Evolutionary conservation across 768 basidiomycete species (phyloP).

Genomic region (Paxillus rubicundulus): DNA sequence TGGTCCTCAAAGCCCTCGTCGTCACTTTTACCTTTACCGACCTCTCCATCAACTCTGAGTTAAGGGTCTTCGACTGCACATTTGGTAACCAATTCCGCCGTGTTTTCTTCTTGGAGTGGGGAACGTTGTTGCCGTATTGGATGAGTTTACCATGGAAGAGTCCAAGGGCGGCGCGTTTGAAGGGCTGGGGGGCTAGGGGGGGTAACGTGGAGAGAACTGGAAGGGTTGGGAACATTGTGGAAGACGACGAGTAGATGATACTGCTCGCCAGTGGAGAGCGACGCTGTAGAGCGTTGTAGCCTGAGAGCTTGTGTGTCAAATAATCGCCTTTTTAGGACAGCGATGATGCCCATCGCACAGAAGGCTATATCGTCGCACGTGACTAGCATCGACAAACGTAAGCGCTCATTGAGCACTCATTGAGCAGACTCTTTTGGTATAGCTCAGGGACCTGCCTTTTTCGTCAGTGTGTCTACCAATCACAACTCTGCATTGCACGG

Average conservation of each 20-base stretch:
- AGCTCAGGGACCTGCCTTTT: too few relatives aligned
- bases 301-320: too few relatives aligned
- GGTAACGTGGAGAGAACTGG: slow-evolving; percentile 19
- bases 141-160: slow-evolving; percentile 82
- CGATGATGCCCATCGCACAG: too few relatives aligned
- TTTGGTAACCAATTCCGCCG: slow-evolving; percentile 88
- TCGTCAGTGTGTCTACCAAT: too few relatives aligned
- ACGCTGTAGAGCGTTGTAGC: too few relatives aligned
- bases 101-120: slow-evolving; percentile 86
- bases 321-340: too few relatives aligned
- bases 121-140: slow-evolving; percentile 85
- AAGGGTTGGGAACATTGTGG: slow-evolving; percentile 24
- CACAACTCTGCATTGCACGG: too few relatives aligned
- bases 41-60: slow-evolving; percentile 60
- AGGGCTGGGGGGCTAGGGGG: slow-evolving; percentile 54
- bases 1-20: slow-evolving; percentile 72
- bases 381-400: too few relatives aligned
- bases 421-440: too few relatives aligned
- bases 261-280: not conserved
- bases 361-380: too few relatives aligned
- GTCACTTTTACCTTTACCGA: slow-evolving; percentile 69
- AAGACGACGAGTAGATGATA: too few relatives aligned
- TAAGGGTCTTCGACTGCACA: slow-evolving; percentile 72
- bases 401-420: too few relatives aligned
- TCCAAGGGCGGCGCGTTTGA: slow-evolving; percentile 78